These are phyloP conservation scores for Sphagnum fallax DNA, from an alignment of 228 moss, liverwort and hornwort species.

Conservation along the genomic window DNA sequence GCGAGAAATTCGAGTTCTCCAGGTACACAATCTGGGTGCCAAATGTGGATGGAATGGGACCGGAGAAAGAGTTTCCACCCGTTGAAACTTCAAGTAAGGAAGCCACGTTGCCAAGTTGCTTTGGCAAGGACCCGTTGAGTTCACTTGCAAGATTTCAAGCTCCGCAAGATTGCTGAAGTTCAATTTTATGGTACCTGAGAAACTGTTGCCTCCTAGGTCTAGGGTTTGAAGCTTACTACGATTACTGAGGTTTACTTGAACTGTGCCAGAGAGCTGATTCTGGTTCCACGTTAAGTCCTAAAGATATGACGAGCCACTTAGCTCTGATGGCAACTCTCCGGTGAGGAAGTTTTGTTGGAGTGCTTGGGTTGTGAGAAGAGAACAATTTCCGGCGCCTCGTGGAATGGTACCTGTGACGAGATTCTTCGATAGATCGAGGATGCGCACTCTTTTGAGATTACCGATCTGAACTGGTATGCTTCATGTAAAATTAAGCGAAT, in stretches of 20 bases:
- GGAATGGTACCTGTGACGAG: conserved; percentile 48
- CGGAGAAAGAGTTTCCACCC: too few species aligned
- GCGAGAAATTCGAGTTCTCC: too few species aligned
- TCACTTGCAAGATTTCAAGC: not conserved
- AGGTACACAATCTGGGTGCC: too few species aligned
- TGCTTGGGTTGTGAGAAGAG: conserved; percentile 26
- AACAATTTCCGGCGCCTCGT: conserved; percentile 18
- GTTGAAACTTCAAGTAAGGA: too few species aligned
- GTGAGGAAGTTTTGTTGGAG: conserved; percentile 39
- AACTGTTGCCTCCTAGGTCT: conserved; percentile 39
- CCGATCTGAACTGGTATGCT: too few species aligned
- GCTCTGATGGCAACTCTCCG: conserved; percentile 38
- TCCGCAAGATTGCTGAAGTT: conserved; percentile 18
- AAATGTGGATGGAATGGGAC: too few species aligned
- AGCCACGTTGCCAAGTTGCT: too few species aligned
- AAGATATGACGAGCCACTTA: conserved; percentile 30
- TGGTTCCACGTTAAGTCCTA: conserved; percentile 30
- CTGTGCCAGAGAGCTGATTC: conserved; percentile 38
- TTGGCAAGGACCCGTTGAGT: conserved; percentile 16
- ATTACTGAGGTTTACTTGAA: conserved; percentile 41
- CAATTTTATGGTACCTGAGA: conserved; percentile 21
- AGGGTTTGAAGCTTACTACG: conserved; percentile 29
- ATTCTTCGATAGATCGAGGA: too few species aligned
- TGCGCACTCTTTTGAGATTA: too few species aligned
- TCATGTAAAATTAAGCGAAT: too few species aligned